Conservation (phyloP, 768 basidiomycete genomes). For the Floccularia luteovirens region DNA sequence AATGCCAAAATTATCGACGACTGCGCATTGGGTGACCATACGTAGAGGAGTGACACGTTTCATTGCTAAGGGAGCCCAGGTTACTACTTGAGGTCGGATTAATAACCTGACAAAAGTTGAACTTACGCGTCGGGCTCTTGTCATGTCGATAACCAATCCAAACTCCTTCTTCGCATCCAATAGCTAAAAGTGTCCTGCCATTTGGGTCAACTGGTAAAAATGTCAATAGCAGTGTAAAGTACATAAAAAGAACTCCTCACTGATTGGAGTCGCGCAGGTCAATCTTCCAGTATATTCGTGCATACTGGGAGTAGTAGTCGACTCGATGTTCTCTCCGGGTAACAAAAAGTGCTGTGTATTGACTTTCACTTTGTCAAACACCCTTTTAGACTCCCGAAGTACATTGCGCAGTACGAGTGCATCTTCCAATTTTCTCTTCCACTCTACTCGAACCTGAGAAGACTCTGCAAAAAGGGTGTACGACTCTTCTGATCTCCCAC, state of each 20-base stretch:
- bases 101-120: neutral
- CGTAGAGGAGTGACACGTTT: slow-evolving; percentile 89
- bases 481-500: slow-evolving; percentile 77
- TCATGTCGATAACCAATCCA: slow-evolving; percentile 93
- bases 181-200: slow-evolving; percentile 74
- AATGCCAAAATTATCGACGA: slow-evolving; percentile 94
- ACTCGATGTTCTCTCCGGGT: slow-evolving; percentile 52
- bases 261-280: slow-evolving; percentile 92
- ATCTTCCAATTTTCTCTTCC: slow-evolving; percentile 87
- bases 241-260: slow-evolving; percentile 43
- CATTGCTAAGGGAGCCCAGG: slow-evolving; percentile 45
- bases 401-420: slow-evolving; percentile 79
- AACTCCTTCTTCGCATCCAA: slow-evolving; percentile 89
- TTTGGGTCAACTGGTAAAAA: slow-evolving; percentile 63
- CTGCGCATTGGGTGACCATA: slow-evolving; percentile 89
- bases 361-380: slow-evolving; percentile 91
- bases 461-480: slow-evolving; percentile 83
- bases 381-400: slow-evolving; percentile 79
- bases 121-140: slow-evolving; percentile 71
- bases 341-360: slow-evolving; percentile 78
- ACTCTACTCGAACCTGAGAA: slow-evolving; percentile 62
- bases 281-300: slow-evolving; percentile 71
- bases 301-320: slow-evolving; percentile 43
- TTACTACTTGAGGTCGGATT: neutral
- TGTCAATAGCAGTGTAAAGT: no score